phyloP scores from a whole-genome alignment of 163 green algal species.

The Prototheca stagnorum region DNA sequence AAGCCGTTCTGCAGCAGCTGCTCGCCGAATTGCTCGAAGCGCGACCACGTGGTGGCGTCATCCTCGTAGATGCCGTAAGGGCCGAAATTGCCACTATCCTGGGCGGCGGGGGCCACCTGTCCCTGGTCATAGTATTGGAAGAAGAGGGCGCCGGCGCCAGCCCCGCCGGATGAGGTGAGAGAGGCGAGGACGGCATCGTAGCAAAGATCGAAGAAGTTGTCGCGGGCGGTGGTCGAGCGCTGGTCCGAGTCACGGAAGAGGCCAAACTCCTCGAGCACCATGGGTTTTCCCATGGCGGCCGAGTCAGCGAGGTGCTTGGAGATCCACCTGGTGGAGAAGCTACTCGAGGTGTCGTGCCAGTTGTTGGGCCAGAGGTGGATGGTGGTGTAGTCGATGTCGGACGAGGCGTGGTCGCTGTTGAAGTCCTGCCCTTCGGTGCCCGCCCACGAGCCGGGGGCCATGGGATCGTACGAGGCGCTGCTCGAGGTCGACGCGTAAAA shows the following conservation, averaged over 20 bases:
- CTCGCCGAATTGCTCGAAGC: too few relatives aligned
- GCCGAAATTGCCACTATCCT: conserved; percentile 1
- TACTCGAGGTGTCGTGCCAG: conserved; percentile 20
- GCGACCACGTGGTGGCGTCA: conserved; percentile 1
- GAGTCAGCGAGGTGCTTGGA: conserved; percentile 15
- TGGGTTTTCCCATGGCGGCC: conserved; percentile 7
- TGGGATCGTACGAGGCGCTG: conserved; percentile 6
- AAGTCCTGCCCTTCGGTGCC: conserved; percentile 19
- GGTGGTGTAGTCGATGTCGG: conserved; percentile 46
- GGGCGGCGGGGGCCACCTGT: conserved; percentile 3
- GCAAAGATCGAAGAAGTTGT: too few relatives aligned
- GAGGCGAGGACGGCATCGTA: too few relatives aligned
- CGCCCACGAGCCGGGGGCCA: conserved; percentile 13
- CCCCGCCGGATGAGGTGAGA: too few relatives aligned
- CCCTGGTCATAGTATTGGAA: conserved; percentile 7
- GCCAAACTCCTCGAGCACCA: conserved; percentile 17
- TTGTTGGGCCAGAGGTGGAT: conserved; percentile 59
- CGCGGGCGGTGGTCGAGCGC: too few relatives aligned
- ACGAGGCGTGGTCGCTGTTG: conserved; percentile 9
- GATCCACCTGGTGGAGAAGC: conserved; percentile 17
- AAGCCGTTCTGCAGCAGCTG: too few relatives aligned
- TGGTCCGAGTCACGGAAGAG: too few relatives aligned
- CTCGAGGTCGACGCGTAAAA: conserved; percentile 24
- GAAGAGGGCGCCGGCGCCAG: conserved; percentile 6
- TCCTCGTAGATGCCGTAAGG: conserved; percentile 6